Base-by-base conservation (phyloP, 352 stramenopile species). In the Globisporangium spinosum region DNA sequence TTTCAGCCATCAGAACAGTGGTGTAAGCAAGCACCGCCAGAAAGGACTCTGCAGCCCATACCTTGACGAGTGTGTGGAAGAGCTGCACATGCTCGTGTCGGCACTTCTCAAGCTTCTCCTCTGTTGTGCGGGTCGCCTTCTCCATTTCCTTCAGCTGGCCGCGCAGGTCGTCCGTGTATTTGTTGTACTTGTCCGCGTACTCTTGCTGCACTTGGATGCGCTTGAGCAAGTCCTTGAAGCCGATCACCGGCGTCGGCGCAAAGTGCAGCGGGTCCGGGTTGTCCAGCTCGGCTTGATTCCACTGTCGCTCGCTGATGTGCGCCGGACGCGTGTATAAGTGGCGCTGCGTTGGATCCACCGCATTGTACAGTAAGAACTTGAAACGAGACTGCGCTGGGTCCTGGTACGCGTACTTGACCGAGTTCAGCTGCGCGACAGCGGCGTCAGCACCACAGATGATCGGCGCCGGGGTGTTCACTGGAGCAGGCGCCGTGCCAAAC, bases 321-420 rank as follows among this genome's bases (percentile, higher is more conserved):
- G 82, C 65, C n/a, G 89, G 89, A 23, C 87, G 83, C 25, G 76
- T 77, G 66, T 96, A 96, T 65, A 96, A 60, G 51, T 94, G 87
- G 3, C 87, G 76, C 65, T 93, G 85, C 40, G 83, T 89, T 27
- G 89, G 87, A 62, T 96, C 89, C 3, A 96, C 87, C 20, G 85
- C 87, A 70, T 96, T 96, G 78, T 96, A 96, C 77, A 96, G 88
- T 35, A 96, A 74, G 61, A 94, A 93, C 69, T 96, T 96, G 77
- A 96, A 96, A 1, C 89, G 85, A 27, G 89, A 96, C 74, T 95
- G 89, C 55, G 77, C 77, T 1, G 83, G 85, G 65, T 96, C 89
- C 61, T 93, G 74, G 64, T 96, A 96, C 35, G 87, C 87, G 58
- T 88, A 85, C 68, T 93, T 93, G 64, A 96, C 74, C 45, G 83